Evolutionary conservation across 192 early-diverging fungal species (phyloP).

Genomic region (Gaertneriomyces semiglobifer): DNA sequence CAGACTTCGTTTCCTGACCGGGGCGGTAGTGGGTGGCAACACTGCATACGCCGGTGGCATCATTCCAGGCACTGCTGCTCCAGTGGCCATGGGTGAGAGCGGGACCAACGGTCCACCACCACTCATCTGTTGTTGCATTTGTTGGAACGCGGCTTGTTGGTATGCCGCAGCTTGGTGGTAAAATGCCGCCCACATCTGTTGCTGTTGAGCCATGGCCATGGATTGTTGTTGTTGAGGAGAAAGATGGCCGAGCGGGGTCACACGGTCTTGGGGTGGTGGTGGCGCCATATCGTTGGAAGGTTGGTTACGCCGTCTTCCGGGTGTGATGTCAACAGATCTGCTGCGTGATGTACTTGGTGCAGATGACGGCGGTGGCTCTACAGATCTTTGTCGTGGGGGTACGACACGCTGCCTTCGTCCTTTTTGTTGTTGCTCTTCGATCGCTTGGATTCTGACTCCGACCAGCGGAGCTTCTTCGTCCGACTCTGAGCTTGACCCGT

Average conservation of each 20-base stretch:
- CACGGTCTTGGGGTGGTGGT: neutral
- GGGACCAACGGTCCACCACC: neutral
- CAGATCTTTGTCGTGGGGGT: too few species aligned
- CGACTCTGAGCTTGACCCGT: slow-evolving; percentile 1
- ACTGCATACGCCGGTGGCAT: too few species aligned
- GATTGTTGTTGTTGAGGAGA: slow-evolving; percentile 6
- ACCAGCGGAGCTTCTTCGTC: slow-evolving; percentile 16
- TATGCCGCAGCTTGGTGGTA: slow-evolving; percentile 11
- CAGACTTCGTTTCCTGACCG: too few species aligned
- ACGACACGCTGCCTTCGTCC: slow-evolving; percentile 1
- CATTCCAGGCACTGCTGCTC: too few species aligned
- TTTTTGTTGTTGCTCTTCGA: slow-evolving; percentile 10
- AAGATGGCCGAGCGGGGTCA: neutral
- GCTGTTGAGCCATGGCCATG: slow-evolving; percentile 11
- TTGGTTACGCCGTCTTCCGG: slow-evolving; percentile 2
- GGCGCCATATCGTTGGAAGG: slow-evolving; percentile 3
- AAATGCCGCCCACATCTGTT: slow-evolving; percentile 19
- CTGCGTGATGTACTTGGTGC: neutral
- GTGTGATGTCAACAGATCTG: neutral
- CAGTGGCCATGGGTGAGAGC: too few species aligned
- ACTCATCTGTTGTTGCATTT: slow-evolving; percentile 10
- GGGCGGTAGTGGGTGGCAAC: too few species aligned
- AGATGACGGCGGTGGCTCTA: too few species aligned
- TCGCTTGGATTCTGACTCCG: slow-evolving; percentile 11
- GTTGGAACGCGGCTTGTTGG: slow-evolving; percentile 15